These are phyloP conservation scores for Aristolochia californica DNA, from an alignment of 164 flowering plant species.

Conservation along the genomic window DNA sequence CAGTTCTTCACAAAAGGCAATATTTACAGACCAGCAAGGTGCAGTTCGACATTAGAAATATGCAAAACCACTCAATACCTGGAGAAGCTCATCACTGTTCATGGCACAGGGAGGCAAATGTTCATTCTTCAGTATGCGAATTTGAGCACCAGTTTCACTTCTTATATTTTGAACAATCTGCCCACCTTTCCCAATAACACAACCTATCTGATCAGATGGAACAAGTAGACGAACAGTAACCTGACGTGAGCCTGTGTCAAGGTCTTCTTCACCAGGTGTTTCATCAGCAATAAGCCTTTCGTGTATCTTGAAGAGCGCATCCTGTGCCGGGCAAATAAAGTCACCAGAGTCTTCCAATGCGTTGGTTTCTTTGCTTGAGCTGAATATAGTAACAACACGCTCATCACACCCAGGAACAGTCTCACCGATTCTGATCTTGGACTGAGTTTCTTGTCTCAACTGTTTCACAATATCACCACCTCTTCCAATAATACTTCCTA, in stretches of 20 bases:
- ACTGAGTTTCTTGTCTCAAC: slow-evolving; percentile 71
- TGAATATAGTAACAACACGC: slow-evolving; percentile 83
- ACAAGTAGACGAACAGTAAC: slow-evolving; percentile 75
- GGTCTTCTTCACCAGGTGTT: slow-evolving; percentile 34
- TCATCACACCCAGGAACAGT: slow-evolving; percentile 75
- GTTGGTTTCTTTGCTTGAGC: slow-evolving; percentile 64
- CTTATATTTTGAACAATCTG: slow-evolving; percentile 82
- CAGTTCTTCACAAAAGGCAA: too few relatives aligned
- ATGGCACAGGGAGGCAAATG: slow-evolving; percentile 86
- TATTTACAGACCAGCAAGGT: too few relatives aligned
- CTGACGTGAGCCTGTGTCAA: slow-evolving; percentile 42
- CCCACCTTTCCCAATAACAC: slow-evolving; percentile 95
- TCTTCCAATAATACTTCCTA: slow-evolving; percentile 90
- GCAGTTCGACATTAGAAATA: too few relatives aligned
- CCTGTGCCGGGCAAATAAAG: slow-evolving; percentile 71
- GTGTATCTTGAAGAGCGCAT: slow-evolving; percentile 85
- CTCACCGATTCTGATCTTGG: slow-evolving; percentile 91
- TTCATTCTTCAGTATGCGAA: slow-evolving; percentile 83
- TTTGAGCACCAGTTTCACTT: slow-evolving; percentile 80
- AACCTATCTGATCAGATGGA: slow-evolving; percentile 96
- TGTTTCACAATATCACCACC: slow-evolving; percentile 98
- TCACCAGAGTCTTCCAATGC: slow-evolving; percentile 40
- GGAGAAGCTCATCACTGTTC: slow-evolving; percentile 82
- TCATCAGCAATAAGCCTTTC: slow-evolving; percentile 71
- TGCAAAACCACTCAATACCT: slow-evolving; percentile 49